Percentiles rank a stretch among this genome's conserved stretches.
Conservation (phyloP, 306 rosid species). For the cucumber (Cucumis sativus) region Cucumber_9930_V3 NC_026657.2:32295001-32295500, state of each 20-base stretch:
- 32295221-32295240: neutral
- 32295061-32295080: neutral
- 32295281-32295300: neutral
- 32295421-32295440: neutral
- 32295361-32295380: neutral
- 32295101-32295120: too few species aligned
- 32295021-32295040: conserved; percentile 78
- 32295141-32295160: too few species aligned
- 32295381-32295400: neutral
- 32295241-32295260: neutral
- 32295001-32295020: conserved; percentile 95
- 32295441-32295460: neutral
- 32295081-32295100: too few species aligned
- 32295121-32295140: too few species aligned
- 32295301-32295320: neutral
- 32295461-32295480: neutral
- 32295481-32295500: neutral
- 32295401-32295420: neutral
- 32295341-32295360: neutral
- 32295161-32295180: too few species aligned
- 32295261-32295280: neutral
- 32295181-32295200: too few species aligned
- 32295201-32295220: neutral
- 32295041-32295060: conserved; percentile 9
- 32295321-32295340: neutral